Evolutionary conservation across 306 rosid species (phyloP), one percentile per base, ranked within the genome.

Genomic region (Senna tora): DNA sequence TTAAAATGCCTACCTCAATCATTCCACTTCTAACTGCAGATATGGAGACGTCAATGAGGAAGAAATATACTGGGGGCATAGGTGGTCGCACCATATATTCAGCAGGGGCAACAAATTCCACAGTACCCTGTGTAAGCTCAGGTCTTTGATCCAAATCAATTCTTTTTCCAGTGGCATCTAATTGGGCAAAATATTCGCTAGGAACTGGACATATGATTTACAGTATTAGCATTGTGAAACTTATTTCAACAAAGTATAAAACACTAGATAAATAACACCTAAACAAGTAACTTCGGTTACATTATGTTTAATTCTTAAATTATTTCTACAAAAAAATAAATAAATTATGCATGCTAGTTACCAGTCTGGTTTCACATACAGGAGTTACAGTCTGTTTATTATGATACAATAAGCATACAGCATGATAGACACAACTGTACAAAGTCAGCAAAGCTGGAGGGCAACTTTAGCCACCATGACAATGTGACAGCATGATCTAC

Each of bases 41-140:
- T 55, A 84, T 72, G 38, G 98, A 91, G 77, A 91, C 98, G 25
- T 93, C 98, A 0, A 93, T 93, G 79, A 93, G 94, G 86, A 93
- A 93, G 82, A 93, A 93, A 81, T 88, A 93, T 34, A 90, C 86
- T 52, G 97, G 98, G 11, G 98, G 98, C 98, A 93, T 93, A 68
- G 98, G 97, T 46, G 96, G 96, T 73, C 98, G 97, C 81, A 91
- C 96, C 98, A 93, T 93, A 82, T 93, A 91, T 81, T 91, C 98
- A 5, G 98, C 90, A 67, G 98, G 96, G 76, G 98, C 98, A 73
- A 93, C 97, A 87, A 93, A 93, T 75, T 93, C 98, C 77, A 93
- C 94, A 34, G 96, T 91, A 52, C 98, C 98, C 74, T 79, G 83
- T 28, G 81, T 77, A 43, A 93, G 96, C 84, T 93, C 98, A 6